Percentiles rank a stretch among this genome's conserved stretches.
These are phyloP conservation scores for Pistacia atlantica DNA, from an alignment of 345 rosid genomes.

Conservation along the genomic window DNA sequence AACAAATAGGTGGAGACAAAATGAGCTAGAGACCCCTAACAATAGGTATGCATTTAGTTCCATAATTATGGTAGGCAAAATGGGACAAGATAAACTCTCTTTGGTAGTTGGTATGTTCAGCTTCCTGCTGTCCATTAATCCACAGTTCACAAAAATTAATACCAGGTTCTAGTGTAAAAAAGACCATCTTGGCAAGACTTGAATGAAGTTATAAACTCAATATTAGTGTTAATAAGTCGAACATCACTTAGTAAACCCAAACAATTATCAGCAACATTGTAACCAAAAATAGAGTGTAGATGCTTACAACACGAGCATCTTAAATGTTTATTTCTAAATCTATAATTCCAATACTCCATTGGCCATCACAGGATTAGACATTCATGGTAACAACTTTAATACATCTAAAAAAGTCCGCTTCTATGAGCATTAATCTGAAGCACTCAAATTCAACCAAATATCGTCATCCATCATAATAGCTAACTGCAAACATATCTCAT, in stretches of 20 bases:
- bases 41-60: neutral
- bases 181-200: constrained; percentile 1
- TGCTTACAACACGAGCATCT: neutral
- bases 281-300: neutral
- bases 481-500: neutral
- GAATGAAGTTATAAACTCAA: neutral
- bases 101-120: neutral
- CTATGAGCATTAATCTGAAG: neutral
- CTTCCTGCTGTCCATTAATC: neutral
- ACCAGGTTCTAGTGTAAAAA: constrained; percentile 5
- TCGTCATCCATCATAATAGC: neutral
- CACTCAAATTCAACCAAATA: neutral
- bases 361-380: neutral
- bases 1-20: neutral
- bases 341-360: neutral
- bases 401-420: neutral
- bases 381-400: constrained; percentile 6
- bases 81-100: neutral
- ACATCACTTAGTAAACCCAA: neutral
- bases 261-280: neutral
- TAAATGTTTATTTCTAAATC: neutral
- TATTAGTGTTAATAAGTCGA: neutral
- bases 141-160: neutral
- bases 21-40: neutral
- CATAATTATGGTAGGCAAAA: neutral